Base-by-base conservation (phyloP, 257 asterid genomes). In the Mentha longifolia region DNA sequence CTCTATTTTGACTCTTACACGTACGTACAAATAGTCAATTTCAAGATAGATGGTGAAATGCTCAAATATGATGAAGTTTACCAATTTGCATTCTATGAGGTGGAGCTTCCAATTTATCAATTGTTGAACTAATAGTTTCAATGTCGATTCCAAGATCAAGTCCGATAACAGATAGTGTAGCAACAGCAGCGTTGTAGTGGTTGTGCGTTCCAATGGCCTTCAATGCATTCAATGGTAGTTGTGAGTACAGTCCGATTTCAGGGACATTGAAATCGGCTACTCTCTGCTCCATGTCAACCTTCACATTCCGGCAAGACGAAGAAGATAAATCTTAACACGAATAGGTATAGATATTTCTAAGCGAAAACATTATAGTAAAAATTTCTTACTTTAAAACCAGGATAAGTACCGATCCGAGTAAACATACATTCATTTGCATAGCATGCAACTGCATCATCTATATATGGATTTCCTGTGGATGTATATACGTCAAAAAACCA, bases 81-180 rank as follows among this genome's bases (percentile, higher is more conserved):
- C 84, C 73, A 41, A 74, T 68, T 74, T 77, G 80, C 82, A 81
- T 77, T 69, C 85, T 60, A 47, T 81, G 85, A 49, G 82, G 82
- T 54, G 77, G 82, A 61, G 76, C 43, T 61, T 64, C 39, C 67
- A 81, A 43, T 74, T 77, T 71, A 47, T 71, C 74, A 46, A 81
- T 81, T 0, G 71, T 67, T 67, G 76, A 74, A 61, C 37, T 41
- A 5, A 81, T 60, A 51, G 76, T 77, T 66, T 35, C 70, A 66
- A 37, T 51, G 7, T 77, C 63, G 17, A 77, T 74, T 19, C 79
- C 85, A 58, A 81, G 42, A 74, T 70, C 82, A 55, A 77, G 66
- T 35, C 72, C 85, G 4, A 74, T 61, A 45, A 77, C 78, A 10
- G 80, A 70, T 55, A 81, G 60, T 45, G 78, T 82, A 77, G 80